Conservation (phyloP, 1,284 basidiomycete genomes). For the Boletellus deceptivus region DNA sequence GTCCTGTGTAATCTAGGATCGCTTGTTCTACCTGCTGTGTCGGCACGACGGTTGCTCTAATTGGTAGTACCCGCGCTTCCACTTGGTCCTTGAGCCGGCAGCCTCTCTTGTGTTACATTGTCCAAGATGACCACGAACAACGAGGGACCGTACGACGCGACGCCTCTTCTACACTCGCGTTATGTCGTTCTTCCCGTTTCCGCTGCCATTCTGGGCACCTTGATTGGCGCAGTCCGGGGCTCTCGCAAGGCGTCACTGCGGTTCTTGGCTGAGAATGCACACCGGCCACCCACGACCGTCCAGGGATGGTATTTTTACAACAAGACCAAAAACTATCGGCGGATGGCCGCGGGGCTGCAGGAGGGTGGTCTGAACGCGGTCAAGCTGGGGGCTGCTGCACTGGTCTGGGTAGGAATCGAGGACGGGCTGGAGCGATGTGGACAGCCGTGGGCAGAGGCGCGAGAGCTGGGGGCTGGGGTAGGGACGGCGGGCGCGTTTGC, state of each 20-base stretch:
- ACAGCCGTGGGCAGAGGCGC: constrained; percentile 42
- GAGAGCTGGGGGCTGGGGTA: constrained; percentile 62
- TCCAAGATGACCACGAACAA: constrained; percentile 16
- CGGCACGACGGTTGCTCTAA: too few relatives aligned
- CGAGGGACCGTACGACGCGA: constrained; percentile 27
- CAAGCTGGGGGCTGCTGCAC: constrained; percentile 53
- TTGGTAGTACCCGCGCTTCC: too few relatives aligned
- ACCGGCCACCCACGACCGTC: constrained; percentile 76
- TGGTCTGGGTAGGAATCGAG: constrained; percentile 69
- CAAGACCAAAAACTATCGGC: constrained; percentile 87
- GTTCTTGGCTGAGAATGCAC: constrained; percentile 65
- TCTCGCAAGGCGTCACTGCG: constrained; percentile 56
- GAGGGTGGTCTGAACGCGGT: constrained; percentile 59
- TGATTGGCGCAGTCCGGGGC: constrained; percentile 70
- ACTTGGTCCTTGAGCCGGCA: too few relatives aligned
- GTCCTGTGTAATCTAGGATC: too few relatives aligned
- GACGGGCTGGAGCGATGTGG: constrained; percentile 55
- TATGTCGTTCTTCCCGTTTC: constrained; percentile 50
- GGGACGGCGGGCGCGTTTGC: constrained; percentile 61
- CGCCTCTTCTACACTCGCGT: constrained; percentile 32
- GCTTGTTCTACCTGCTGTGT: too few relatives aligned
- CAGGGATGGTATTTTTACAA: constrained; percentile 91
- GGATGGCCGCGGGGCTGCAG: constrained; percentile 70
- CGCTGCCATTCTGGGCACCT: constrained; percentile 58
- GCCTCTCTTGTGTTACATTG: background rate